Conservation (phyloP, 768 basidiomycete genomes). For the Basidioascus undulatus region DNA sequence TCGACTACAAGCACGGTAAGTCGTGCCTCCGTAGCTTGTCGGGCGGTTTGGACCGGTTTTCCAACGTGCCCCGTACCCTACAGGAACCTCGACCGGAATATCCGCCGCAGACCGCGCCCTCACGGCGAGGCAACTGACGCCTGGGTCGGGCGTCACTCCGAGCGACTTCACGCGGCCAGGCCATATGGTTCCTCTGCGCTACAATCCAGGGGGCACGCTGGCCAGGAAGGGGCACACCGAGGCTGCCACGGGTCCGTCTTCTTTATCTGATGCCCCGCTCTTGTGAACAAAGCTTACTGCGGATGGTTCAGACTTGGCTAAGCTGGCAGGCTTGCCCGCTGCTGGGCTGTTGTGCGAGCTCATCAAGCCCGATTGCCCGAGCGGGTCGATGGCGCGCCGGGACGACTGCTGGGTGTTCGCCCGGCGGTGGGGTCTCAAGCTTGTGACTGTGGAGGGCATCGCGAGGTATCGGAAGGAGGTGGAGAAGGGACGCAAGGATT, state of each 20-base stretch:
- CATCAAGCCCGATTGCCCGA: conserved; percentile 60
- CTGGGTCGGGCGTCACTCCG: conserved; percentile 22
- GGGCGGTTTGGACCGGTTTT: neutral
- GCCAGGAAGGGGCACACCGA: conserved; percentile 87
- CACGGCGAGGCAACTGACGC: conserved; percentile 46
- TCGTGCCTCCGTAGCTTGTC: conserved; percentile 1
- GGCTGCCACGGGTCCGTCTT: conserved; percentile 33
- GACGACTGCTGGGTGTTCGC: conserved; percentile 87
- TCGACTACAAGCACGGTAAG: conserved; percentile 73
- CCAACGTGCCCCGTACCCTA: neutral
- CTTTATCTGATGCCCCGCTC: neutral
- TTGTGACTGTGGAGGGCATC: conserved; percentile 67
- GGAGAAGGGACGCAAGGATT: too few relatives aligned
- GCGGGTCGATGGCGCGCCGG: conserved; percentile 77
- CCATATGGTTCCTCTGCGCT: conserved; percentile 81
- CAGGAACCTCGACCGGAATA: conserved; percentile 85
- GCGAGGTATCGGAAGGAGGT: conserved; percentile 16
- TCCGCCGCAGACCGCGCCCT: conserved; percentile 84
- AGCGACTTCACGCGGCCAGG: conserved; percentile 76
- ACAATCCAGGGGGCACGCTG: conserved; percentile 59
- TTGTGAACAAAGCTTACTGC: neutral
- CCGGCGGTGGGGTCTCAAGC: conserved; percentile 64
- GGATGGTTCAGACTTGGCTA: neutral
- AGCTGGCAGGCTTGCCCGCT: conserved; percentile 36
- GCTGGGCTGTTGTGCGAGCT: conserved; percentile 83